Percentiles rank a stretch among this genome's conserved stretches.
Conservation (phyloP, 2,329 filamentous ascomycete genomes). For the Epichloe hybrida region DNA sequence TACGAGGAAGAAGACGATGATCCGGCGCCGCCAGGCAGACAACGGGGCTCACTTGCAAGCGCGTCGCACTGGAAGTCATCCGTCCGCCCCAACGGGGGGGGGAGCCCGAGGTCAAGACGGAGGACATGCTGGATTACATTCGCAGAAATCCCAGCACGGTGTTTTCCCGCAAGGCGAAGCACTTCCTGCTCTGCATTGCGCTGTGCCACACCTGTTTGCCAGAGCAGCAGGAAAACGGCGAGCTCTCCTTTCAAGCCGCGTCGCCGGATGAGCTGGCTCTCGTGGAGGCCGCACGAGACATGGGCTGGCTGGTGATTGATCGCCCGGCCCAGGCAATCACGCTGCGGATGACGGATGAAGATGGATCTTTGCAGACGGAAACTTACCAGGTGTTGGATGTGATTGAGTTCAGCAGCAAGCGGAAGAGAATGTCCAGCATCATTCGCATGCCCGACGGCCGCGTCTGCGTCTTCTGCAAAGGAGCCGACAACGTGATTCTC, state of each 20-base stretch:
- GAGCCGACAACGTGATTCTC: conserved; percentile 68
- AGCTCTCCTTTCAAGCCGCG: conserved; percentile 64
- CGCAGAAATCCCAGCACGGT: conserved; percentile 55
- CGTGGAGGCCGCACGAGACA: conserved; percentile 66
- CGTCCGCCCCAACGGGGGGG: conserved; percentile 11
- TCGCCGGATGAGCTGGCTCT: conserved; percentile 79
- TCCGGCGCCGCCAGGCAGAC: too few species aligned
- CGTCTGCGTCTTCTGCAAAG: conserved; percentile 74
- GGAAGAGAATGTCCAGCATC: conserved; percentile 80
- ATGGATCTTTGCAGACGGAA: conserved; percentile 44
- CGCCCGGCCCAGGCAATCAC: conserved; percentile 57
- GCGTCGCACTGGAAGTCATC: conserved; percentile 19
- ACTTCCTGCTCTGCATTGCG: conserved; percentile 69
- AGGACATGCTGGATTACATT: conserved; percentile 64
- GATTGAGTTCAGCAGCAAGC: conserved; percentile 76
- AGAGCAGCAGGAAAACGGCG: conserved; percentile 53
- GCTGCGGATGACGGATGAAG: conserved; percentile 42
- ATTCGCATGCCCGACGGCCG: conserved; percentile 69
- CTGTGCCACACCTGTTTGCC: conserved; percentile 79
- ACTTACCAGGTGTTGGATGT: conserved; percentile 68
- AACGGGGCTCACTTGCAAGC: conserved; percentile 12
- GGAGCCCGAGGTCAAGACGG: conserved; percentile 40
- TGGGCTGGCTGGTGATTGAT: conserved; percentile 64
- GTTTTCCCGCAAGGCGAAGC: conserved; percentile 63
- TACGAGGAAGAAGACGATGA: too few species aligned